Evolutionary conservation across 345 rosid genomes (phyloP), one percentile per base, ranked within the genome.

Genomic region (Excoecaria agallocha): DNA sequence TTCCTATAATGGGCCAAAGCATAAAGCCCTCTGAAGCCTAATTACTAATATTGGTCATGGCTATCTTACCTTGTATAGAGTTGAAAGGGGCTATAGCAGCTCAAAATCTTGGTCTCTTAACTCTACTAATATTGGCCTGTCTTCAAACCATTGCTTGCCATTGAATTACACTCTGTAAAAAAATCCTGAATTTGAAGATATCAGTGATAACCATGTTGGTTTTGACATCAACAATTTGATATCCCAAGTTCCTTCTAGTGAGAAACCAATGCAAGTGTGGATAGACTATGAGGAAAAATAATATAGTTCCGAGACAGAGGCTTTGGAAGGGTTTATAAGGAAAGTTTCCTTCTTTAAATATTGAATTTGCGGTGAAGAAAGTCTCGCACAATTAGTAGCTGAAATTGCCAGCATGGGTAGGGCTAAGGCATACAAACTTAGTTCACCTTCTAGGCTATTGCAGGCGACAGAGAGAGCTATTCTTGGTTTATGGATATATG

Each of bases 401-500:
- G 79, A 76, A n/a, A 69, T 76, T 39, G 74, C 25, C 7, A 69
- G 74, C 50, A 60, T 69, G 62, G 79, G 74, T 15, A 68, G n/a
- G n/a, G n/a, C n/a, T n/a, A n/a, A n/a, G n/a, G n/a, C n/a, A n/a
- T n/a, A n/a, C n/a, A n/a, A n/a, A n/a, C n/a, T n/a, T n/a, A n/a
- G n/a, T n/a, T n/a, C n/a, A n/a, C n/a, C n/a, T n/a, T n/a, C n/a
- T n/a, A n/a, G n/a, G n/a, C n/a, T n/a, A n/a, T n/a, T n/a, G n/a
- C n/a, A n/a, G n/a, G n/a, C n/a, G n/a, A 25, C n/a, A n/a, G 60
- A 69, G 25, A 8, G 79, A 76, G 59, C 54, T 76, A 8, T 46
- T 69, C 41, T 52, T 76, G 51, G 79, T 76, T n/a, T 76, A 76
- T 50, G 79, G 69, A 50, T 52, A 76, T 49, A 69, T 76, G 79